Conservation (phyloP, 495 filamentous ascomycete species). For the Aspergillus bertholletiae region DNA sequence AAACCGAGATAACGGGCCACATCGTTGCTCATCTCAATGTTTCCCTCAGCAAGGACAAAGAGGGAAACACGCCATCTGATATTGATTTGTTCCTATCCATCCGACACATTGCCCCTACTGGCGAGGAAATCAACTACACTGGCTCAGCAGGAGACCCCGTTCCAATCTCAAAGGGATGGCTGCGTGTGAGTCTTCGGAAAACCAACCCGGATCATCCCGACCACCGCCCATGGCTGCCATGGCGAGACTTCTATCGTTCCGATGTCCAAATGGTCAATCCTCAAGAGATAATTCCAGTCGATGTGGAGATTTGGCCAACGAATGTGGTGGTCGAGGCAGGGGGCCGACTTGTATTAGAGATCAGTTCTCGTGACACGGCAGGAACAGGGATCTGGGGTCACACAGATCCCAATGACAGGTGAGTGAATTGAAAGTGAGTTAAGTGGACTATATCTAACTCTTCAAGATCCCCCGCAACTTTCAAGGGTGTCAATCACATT, state of each 20-base stretch:
- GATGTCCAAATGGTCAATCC: constrained; percentile 47
- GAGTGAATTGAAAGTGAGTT: too few relatives aligned
- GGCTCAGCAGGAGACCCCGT: constrained; percentile 45
- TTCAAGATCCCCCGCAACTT: too few relatives aligned
- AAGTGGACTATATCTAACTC: too few relatives aligned
- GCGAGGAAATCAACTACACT: constrained; percentile 57
- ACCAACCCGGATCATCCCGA: not conserved
- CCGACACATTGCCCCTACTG: constrained; percentile 43
- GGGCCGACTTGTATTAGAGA: constrained; percentile 4
- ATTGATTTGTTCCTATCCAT: constrained; percentile 61
- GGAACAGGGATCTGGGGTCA: not conserved
- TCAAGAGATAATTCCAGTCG: constrained; percentile 48
- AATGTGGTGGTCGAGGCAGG: constrained; percentile 53
- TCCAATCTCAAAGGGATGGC: constrained; percentile 21
- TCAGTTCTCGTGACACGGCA: not conserved
- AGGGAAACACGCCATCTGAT: constrained; percentile 23
- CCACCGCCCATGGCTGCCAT: constrained; percentile 47
- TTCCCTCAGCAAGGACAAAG: constrained; percentile 26
- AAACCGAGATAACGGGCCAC: constrained; percentile 59
- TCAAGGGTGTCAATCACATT: too few relatives aligned
- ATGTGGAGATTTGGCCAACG: constrained; percentile 62
- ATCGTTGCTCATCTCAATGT: constrained; percentile 53
- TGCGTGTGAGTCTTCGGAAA: constrained; percentile 21
- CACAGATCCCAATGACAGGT: not conserved
- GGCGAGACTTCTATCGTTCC: constrained; percentile 48